phyloP scores from a whole-genome alignment of 2,329 filamentous ascomycete species.

The Rugonectria rugulosa region DNA sequence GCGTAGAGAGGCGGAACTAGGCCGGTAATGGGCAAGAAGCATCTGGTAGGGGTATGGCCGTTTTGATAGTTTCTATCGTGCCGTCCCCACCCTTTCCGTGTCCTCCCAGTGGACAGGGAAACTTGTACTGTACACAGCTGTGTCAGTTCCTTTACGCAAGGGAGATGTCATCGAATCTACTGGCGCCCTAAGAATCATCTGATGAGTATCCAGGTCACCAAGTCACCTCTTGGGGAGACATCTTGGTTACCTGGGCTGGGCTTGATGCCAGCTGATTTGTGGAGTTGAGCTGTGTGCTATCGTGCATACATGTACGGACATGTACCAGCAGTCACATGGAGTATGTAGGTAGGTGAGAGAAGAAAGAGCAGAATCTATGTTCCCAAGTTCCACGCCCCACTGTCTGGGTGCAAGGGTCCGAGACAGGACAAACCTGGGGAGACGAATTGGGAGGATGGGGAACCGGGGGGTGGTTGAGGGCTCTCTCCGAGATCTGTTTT shows the following conservation, averaged over 20 bases:
- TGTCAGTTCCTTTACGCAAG: slow-evolving; percentile 1
- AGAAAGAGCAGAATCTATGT: neutral
- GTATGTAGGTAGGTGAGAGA: no score
- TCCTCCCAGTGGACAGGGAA: neutral
- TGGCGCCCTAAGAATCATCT: neutral
- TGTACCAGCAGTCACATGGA: no score
- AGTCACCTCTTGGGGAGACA: neutral
- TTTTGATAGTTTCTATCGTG: slow-evolving; percentile 12
- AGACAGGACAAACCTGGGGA: neutral
- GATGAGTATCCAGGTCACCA: neutral
- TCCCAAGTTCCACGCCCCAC: neutral
- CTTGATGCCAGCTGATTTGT: slow-evolving; percentile 1
- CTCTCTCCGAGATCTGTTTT: neutral
- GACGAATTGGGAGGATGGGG: neutral
- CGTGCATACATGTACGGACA: no score
- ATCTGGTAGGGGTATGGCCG: slow-evolving; percentile 6
- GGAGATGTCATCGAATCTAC: slow-evolving; percentile 15
- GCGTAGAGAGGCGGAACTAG: no score
- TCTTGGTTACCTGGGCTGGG: neutral
- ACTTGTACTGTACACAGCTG: neutral
- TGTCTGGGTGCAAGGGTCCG: neutral
- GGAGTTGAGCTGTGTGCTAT: neutral
- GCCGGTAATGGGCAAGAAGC: neutral
- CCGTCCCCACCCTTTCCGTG: slow-evolving; percentile 1
- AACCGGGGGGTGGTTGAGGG: no score